Evolutionary conservation across 768 basidiomycete species (phyloP), one percentile per base, ranked within the genome.

Genomic region (Trametes punicea): DNA sequence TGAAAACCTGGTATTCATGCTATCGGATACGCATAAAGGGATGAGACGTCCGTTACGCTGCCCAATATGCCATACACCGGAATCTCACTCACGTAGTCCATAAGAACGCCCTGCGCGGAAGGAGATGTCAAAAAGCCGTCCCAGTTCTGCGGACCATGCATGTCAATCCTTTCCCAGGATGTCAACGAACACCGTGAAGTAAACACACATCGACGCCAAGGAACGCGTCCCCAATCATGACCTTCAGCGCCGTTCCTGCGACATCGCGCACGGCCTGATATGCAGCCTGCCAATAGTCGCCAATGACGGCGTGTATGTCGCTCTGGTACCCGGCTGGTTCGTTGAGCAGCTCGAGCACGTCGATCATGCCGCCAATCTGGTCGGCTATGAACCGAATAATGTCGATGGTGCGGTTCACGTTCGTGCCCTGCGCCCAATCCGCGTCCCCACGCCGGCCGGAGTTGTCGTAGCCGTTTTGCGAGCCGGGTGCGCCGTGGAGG

Each of bases 1-100:
- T 83, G 72, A 90, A 89, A 50, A 89, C 80, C 67, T 88, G 87
- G 63, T 90, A 89, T 67, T 84, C 79, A 65, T 89, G 86, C 81
- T 87, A 50, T 8, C 50, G 31, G 45, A n/a, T n/a, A n/a, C n/a
- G n/a, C 27, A 7, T 26, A 20, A 30, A 26, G 23, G 23, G 3
- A 23, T 15, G 1, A 13, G 18, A 34, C 54, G 29, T 59, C 39
- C 18, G 39, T 38, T n/a, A 26, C 10, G 9, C 1, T 7, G 6
- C 20, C 9, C n/a, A 29, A 29, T 31, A 10, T 23, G 21, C 15
- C 3, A 9, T 10, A 33, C 16, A 23, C 13, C 11, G 1, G 11
- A 20, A 31, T 5, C 33, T 2, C n/a, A 67, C 76, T 56, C 59
- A 86, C 85, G 59, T 77, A 79, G 66, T 87, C 86, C 81, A 88